Base-by-base conservation (phyloP, 2,329 filamentous ascomycete genomes). In the Fusarium sp. region DNA sequence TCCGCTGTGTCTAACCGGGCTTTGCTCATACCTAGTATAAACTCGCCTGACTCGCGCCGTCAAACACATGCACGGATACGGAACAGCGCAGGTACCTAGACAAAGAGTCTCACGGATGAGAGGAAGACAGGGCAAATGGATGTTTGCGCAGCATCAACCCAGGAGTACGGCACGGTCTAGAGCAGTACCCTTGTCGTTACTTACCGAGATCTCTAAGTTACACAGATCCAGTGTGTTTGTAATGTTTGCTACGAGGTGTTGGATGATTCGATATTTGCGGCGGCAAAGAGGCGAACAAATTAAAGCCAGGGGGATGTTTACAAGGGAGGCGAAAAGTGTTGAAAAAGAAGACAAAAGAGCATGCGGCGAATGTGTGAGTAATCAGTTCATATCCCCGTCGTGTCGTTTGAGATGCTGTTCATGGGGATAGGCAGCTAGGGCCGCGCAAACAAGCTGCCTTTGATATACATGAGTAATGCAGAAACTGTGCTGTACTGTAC, bases 381-480 rank as follows among this genome's bases (percentile, higher is more conserved):
- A 29, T 41, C 22, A 39, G 13, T 43, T 22, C 42, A 61, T 49
- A 47, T 35, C 26, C 24, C 50, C 39, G 22, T 22, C 22, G 22
- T 53, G 22, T 22, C 22, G 22, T 53, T 26, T 25, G 26, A 59
- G 41, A 46, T 35, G 29, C 26, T 42, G 28, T 31, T 32, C 38
- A 36, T 59, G 10, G 45, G 43, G 48, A 36, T 45, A 60, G 48
- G 57, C 56, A 55, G 31, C 49, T 60, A 34, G 42, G 56, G 49
- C 49, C 56, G 29, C 57, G 57, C 49, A 44, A 29, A 66, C 63
- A 13, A 28, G 26, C 7, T 60, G 44, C 48, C 46, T 53, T 47
- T 58, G 52, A 58, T 65, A 34, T 25, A 19, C 22, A 13, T 48
- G 26, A 51, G 46, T 49, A 43, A 65, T 65, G 57, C 57, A 65